Base-by-base conservation (phyloP, 1,284 basidiomycete species). In the Cerrena zonata region DNA sequence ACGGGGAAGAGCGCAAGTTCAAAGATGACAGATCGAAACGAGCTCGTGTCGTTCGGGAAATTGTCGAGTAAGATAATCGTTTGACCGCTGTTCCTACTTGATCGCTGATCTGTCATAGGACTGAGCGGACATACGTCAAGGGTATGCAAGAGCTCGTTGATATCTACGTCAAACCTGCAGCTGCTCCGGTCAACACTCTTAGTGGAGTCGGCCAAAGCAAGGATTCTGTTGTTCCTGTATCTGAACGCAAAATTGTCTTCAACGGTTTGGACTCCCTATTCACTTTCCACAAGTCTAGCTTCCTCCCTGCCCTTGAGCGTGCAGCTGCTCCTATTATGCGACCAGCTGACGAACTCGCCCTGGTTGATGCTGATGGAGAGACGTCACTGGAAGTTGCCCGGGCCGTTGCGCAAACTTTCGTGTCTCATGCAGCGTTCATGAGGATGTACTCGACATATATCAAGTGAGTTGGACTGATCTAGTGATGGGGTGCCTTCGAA, bases 391-490 rank as follows among this genome's bases (percentile, higher is more conserved):
- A 72, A 21, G 87, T 91, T 7, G 92, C 91, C 0, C 89, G 83
- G 55, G 79, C 82, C 24, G 86, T 99, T 30, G 94, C 92, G 5
- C 82, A 87, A 54, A 93, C 91, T 38, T 99, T 99, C 69, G 74
- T 88, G 54, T 89, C 85, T 45, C 93, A 97, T 67, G 91, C 91
- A 37, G 91, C 93, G 5, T 95, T 95, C 74, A 91, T 97, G 90
- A 91, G 79, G 71, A 93, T 97, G 86, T 97, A 97, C 69, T 94
- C 91, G 45, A 89, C 88, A 37, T 97, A 95, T 67, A 95, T 95
- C 76, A 96, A 94, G 89, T 91, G 65, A 65, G 89, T 76, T 24
- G 48, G 18, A n/a, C 19, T 41, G 13, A 12, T 51, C 42, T 53
- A 49, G 44, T 52, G 30, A 5, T 43, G 22, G 13, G n/a, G 41